Conservation (phyloP, 257 asterid genomes). For the Nicotiana undulata region DNA sequence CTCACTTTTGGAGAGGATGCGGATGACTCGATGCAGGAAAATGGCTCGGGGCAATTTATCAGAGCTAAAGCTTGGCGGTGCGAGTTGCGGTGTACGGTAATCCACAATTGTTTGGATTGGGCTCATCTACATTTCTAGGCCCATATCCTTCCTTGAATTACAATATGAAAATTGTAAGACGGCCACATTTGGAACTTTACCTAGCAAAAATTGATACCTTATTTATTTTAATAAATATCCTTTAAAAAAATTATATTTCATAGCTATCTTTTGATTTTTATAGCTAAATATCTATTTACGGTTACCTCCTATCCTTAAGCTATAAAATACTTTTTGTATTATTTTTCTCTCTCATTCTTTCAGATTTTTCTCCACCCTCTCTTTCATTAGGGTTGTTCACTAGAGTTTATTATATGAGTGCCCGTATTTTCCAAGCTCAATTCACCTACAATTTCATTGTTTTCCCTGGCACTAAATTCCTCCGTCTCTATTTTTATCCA, state of each 20-base stretch:
- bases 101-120: background rate
- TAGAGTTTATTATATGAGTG: slow-evolving; percentile 27
- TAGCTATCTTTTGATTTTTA: no score
- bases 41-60: background rate
- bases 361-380: no score
- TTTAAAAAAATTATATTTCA: no score
- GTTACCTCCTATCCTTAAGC: no score
- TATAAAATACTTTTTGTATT: no score
- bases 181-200: no score
- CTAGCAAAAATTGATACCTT: no score
- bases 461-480: slow-evolving; percentile 34
- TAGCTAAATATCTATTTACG: no score
- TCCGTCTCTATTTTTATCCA: slow-evolving; percentile 40
- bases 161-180: no score
- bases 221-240: no score
- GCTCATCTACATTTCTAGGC: background rate
- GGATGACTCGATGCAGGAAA: background rate
- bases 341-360: no score
- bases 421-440: slow-evolving; percentile 25
- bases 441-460: slow-evolving; percentile 38
- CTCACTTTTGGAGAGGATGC: background rate
- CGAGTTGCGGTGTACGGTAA: background rate
- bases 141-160: background rate
- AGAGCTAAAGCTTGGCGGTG: background rate
- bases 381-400: no score